Evolutionary conservation across 495 filamentous ascomycete species (phyloP), one percentile per base, ranked within the genome.

Genomic region (Hyphodiscus hymeniophilus): DNA sequence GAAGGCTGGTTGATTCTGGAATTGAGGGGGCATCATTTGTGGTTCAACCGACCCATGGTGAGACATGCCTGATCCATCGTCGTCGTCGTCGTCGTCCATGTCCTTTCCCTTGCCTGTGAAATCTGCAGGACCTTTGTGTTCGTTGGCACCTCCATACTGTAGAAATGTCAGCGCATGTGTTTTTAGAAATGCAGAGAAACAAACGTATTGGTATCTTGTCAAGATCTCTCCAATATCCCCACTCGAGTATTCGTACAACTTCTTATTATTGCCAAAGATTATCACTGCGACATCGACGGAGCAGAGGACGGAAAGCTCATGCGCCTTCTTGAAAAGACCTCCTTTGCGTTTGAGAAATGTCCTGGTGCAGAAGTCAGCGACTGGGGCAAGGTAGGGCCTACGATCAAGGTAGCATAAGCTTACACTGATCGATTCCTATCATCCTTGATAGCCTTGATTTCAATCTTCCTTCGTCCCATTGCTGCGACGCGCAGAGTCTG

Each of bases 381-480:
- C 38, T 18, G 17, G 13, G 3, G 10, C n/a, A 20, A 38, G 8
- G n/a, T 20, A 20, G n/a, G n/a, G 17, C n/a, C 12, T 16, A 7
- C 12, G 40, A 7, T 16, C 22, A 31, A n/a, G 40, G 7, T 1
- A 13, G 23, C 5, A 17, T 17, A 5, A 8, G 23, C 90, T 73
- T 87, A 96, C 91, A 95, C 92, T 55, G 91, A 96, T 62, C 92
- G 89, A 63, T 98, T 98, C 61, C 92, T 80, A 65, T 98, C 92
- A 80, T 98, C 92, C 72, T 95, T 95, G 75, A 98, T 98, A 46
- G 94, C 86, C 72, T 97, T 97, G 76, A 98, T 98, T 71, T 96
- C 92, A 65, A 98, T 98, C 82, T 82, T 82, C 72, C 78, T 76
- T 57, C 78, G 70, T 55, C 78, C 78, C 78, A 82, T 82, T 12